Base-by-base conservation (phyloP, 495 filamentous ascomycete genomes). In the Trichocladium uniseriatum region DNA sequence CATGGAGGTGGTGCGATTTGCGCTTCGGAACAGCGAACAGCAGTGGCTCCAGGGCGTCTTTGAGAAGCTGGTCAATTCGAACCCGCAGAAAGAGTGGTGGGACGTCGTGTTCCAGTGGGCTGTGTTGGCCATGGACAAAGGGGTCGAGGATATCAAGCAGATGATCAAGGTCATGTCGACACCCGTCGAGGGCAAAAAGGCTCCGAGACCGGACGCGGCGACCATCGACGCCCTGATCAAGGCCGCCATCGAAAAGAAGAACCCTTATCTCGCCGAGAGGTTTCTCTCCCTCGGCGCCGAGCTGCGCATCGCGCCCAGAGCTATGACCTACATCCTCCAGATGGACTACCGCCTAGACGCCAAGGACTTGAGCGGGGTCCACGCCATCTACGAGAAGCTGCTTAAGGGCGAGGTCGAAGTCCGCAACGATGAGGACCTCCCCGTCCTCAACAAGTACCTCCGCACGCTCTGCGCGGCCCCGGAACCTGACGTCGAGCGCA, bases 41-140 rank as follows among this genome's bases (percentile, higher is more conserved):
- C 68, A 78, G 2, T 91, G 82, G 78, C 83, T 81, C 2, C 70
- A 75, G 40, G 55, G 71, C 15, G 67, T 94, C 18, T 79, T 87
- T 32, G 69, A 79, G 28, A 67, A 77, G 5, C 58, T 89, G 15
- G 59, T 81, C 21, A 66, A 73, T 38, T 62, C 51, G 15, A 68
- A 53, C 15, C 74, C 72, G 18, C 29, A 51, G 22, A 76, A 83
- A 32, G 66, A 73, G 20, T 64, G 59, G n/a, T 84, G 84, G 77
- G 80, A 89, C 54, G 72, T 83, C 27, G 67, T 83, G 6, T 73
- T 95, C 36, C 77, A 84, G 40, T 94, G 86, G 85, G 80, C 86
- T 21, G 83, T 82, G 11, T 74, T 82, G 11, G 62, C 66, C 31
- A 77, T 82, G 51, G 82, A 81, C 8, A 83, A 78, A 59, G 79